phyloP scores from a whole-genome alignment of 2,329 filamentous ascomycete genomes.

The Triangularia verruculosa region DNA sequence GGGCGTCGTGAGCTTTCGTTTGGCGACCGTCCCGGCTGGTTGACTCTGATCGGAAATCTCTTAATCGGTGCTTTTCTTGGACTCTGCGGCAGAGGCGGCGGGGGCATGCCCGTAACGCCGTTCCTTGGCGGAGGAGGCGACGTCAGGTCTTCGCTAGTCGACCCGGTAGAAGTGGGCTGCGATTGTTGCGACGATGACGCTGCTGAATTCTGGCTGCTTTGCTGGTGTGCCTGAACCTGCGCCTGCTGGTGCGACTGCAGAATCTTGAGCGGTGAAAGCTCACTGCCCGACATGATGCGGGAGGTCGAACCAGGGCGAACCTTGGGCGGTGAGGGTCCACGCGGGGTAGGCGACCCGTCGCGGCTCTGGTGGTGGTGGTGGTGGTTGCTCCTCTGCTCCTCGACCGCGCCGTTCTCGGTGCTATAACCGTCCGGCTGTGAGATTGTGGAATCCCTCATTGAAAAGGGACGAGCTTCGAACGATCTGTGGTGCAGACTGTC shows the following conservation, averaged over 20 bases:
- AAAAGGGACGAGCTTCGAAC: slow-evolving; percentile 35
- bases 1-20: slow-evolving; percentile 21
- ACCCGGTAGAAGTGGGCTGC: slow-evolving; percentile 1
- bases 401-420: slow-evolving; percentile 14
- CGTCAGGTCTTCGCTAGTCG: slow-evolving; percentile 18
- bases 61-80: slow-evolving; percentile 53
- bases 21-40: slow-evolving; percentile 28
- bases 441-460: slow-evolving; percentile 12
- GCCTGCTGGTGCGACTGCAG: slow-evolving; percentile 35
- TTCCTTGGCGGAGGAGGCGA: slow-evolving; percentile 14
- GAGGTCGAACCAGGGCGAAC: slow-evolving; percentile 44
- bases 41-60: slow-evolving; percentile 60
- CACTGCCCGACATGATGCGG: slow-evolving; percentile 55
- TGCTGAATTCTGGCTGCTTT: slow-evolving; percentile 12
- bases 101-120: slow-evolving; percentile 30
- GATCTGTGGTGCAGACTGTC: slow-evolving; percentile 32
- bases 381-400: slow-evolving; percentile 27
- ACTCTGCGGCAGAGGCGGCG: slow-evolving; percentile 38
- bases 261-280: slow-evolving; percentile 58
- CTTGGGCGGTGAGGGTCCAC: slow-evolving; percentile 44
- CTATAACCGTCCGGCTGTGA: slow-evolving; percentile 22
- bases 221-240: slow-evolving; percentile 18
- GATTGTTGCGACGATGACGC: slow-evolving; percentile 13
- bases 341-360: slow-evolving; percentile 32
- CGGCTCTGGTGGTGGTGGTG: slow-evolving; percentile 24